Evolutionary conservation across 805 yeast genomes (phyloP).

Genomic region (Pichia sporocuriosa): DNA sequence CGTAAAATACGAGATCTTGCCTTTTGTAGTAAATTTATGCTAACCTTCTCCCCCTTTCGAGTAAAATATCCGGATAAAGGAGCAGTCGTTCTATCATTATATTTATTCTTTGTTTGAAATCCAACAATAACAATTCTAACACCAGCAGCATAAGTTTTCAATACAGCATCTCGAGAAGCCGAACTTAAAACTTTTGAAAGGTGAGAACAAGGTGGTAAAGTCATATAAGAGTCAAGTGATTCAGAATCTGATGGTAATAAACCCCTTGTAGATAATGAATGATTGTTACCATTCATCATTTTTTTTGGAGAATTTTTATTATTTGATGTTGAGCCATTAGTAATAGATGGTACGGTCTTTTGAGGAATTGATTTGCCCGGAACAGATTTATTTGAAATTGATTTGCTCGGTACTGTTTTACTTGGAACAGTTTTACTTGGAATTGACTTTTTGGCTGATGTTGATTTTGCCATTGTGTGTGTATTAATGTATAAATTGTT

Average conservation of each 20-base stretch:
- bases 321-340: no score
- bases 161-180: conserved; percentile 42
- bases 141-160: conserved; percentile 46
- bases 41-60: conserved; percentile 33
- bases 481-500: no score
- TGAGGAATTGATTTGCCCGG: neutral
- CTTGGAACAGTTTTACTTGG: conserved; percentile 16
- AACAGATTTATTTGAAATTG: conserved; percentile 4
- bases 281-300: no score
- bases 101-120: conserved; percentile 10
- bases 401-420: conserved; percentile 16
- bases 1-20: conserved; percentile 39
- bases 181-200: conserved; percentile 41
- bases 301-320: neutral
- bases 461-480: no score
- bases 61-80: no score
- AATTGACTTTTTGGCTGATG: no score
- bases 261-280: neutral
- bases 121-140: conserved; percentile 34
- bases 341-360: neutral
- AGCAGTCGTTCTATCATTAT: no score
- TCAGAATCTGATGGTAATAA: conserved; percentile 1
- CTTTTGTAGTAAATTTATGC: conserved; percentile 33
- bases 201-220: conserved; percentile 45
- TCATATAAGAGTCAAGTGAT: conserved; percentile 18